phyloP scores from a whole-genome alignment of 2,329 filamentous ascomycete genomes.

The Calonectria pteridis region DNA sequence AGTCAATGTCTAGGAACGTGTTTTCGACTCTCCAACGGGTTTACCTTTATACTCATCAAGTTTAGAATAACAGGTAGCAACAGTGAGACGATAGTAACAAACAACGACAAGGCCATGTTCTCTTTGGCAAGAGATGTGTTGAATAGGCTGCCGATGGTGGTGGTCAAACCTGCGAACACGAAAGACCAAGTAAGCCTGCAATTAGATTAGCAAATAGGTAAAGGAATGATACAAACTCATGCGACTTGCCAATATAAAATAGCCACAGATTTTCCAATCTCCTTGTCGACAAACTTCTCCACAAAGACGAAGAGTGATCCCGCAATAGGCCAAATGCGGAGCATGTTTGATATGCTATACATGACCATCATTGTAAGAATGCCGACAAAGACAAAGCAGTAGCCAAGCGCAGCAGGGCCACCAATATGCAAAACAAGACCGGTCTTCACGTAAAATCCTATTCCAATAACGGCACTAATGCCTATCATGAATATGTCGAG shows the following conservation, averaged over 20 bases:
- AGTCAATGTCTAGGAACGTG: neutral
- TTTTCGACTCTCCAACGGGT: neutral
- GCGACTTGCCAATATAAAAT: neutral
- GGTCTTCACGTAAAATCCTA: neutral
- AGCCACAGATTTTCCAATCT: neutral
- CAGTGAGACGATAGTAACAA: neutral
- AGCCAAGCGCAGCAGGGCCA: neutral
- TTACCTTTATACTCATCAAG: neutral
- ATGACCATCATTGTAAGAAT: neutral
- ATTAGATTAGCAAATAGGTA: neutral
- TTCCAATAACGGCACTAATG: neutral
- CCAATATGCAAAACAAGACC: neutral
- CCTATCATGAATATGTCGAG: neutral
- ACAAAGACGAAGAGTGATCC: neutral
- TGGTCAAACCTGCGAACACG: neutral
- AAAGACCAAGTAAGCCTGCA: neutral
- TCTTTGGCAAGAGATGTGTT: neutral
- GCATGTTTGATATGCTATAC: neutral
- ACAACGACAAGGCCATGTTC: neutral
- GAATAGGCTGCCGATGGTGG: neutral
- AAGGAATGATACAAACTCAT: neutral
- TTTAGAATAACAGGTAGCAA: neutral
- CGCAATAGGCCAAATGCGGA: neutral
- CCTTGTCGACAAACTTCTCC: neutral
- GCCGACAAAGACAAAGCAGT: neutral